Base-by-base conservation (phyloP, 441 rosid genomes). In the Arabidopsis lyrata region DNA sequence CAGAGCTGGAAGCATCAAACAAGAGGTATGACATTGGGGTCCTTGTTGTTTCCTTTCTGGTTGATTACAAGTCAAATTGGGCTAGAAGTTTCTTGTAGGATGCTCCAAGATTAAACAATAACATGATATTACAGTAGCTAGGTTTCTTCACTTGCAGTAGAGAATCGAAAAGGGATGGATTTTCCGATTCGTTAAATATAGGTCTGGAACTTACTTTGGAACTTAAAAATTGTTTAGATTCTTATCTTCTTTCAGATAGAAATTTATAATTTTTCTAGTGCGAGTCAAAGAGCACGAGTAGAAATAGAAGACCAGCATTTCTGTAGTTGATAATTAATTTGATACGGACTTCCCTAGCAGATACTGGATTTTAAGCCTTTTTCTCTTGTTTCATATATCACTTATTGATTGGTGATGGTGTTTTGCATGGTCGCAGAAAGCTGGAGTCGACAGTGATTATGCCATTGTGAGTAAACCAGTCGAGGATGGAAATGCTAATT, bases 401-500 rank as follows among this genome's bases (percentile, higher is more conserved):
- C 15, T 63, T 73, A 55, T 15, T 64, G 38, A 67, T 57, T n/a
- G 6, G 45, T 72, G 61, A 47, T 77, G 16, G 47, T 72, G 12
- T 60, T 45, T 53, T 72, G 20, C 31, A 53, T 77, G 70, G 38
- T 16, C 61, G 81, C 93, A 87, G 95, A 77, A 79, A 64, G 73
- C 77, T 75, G 88, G 87, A 66, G 63, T 72, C 42, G 90, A 87
- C 70, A 79, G 39, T 44, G 86, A 87, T 73, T 81, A 86, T 81
- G 87, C 88, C 61, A 85, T 85, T 63, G 88, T 85, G 57, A 80
- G 78, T 75, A 86, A 80, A 59, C 89, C 82, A 59, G 70, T 75
- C 5, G 89, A 87, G 65, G 88, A 83, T 79, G 95, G 89, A 38
- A 84, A 85, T 70, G 81, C 80, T 60, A 78, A 84, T 54, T 82